A percentile compares a stretch with the other conserved stretches of the same genome.
Conservation (phyloP, 371 early-diverging fungal species). For the Lichtheimia corymbifera region DNA sequence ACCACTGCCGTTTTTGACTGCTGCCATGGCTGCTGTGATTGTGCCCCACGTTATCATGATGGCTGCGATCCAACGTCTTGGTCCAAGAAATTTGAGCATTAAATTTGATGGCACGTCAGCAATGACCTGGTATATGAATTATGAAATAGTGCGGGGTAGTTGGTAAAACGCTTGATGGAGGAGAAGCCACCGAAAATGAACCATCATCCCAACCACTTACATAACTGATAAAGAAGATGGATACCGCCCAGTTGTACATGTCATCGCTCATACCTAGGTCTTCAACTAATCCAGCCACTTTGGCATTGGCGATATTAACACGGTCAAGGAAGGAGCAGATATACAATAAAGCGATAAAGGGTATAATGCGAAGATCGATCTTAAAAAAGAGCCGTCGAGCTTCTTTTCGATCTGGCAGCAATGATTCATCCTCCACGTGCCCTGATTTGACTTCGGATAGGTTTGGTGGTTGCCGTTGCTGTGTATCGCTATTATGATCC, state of each 20-base stretch:
- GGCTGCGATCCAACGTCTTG: constrained; percentile 48
- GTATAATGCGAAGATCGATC: constrained; percentile 19
- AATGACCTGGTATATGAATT: constrained; percentile 11
- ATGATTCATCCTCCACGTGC: background rate
- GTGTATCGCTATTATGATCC: background rate
- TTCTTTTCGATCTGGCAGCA: background rate
- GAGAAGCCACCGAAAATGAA: background rate
- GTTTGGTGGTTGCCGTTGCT: background rate
- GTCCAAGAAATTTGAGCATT: constrained; percentile 62
- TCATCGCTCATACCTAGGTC: constrained; percentile 41
- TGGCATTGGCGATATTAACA: constrained; percentile 57
- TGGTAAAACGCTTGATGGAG: too few relatives aligned
- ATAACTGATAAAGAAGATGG: constrained; percentile 67
- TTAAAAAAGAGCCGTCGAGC: background rate
- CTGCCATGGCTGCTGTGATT: constrained; percentile 22
- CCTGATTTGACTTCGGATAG: background rate
- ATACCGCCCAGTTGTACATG: constrained; percentile 59
- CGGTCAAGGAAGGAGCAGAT: constrained; percentile 54
- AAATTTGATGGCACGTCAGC: constrained; percentile 65
- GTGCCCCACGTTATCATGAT: constrained; percentile 7
- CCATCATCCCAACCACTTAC: constrained; percentile 21
- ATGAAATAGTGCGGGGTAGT: background rate
- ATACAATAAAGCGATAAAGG: constrained; percentile 41
- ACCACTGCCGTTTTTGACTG: constrained; percentile 35
- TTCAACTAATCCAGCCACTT: constrained; percentile 49